A percentile compares a stretch with the other conserved stretches of the same genome.
Evolutionary conservation across 495 filamentous ascomycete species (phyloP).

Genomic region (Penicillium subrubescens): DNA sequence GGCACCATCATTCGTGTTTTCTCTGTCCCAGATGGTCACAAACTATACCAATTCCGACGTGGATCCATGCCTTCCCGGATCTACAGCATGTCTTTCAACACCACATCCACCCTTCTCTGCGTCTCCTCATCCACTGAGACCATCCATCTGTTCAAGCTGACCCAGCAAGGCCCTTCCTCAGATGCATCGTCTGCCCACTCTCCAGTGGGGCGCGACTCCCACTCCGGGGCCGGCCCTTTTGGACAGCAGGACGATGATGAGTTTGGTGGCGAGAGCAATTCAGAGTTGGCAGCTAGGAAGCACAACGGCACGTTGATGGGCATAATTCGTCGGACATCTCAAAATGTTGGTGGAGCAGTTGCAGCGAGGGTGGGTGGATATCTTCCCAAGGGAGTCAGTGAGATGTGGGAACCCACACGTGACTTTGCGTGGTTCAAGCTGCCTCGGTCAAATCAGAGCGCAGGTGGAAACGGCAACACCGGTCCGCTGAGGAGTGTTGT

Average conservation of each 20-base stretch:
- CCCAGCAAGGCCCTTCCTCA: slow-evolving; percentile 35
- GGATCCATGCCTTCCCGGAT: slow-evolving; percentile 93
- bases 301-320: slow-evolving; percentile 74
- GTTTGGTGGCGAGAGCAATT: slow-evolving; percentile 27
- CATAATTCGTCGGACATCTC: slow-evolving; percentile 94
- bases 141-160: slow-evolving; percentile 92
- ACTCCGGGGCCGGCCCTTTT: slow-evolving; percentile 40
- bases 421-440: slow-evolving; percentile 97
- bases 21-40: slow-evolving; percentile 82
- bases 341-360: slow-evolving; percentile 87
- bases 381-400: slow-evolving; percentile 84
- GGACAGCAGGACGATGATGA: slow-evolving; percentile 43
- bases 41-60: slow-evolving; percentile 91
- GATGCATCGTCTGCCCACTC: slow-evolving; percentile 39
- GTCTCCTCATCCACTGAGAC: slow-evolving; percentile 96
- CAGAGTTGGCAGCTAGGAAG: slow-evolving; percentile 45
- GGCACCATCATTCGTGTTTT: slow-evolving; percentile 97
- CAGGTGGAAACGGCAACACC: slow-evolving; percentile 38
- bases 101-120: slow-evolving; percentile 87
- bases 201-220: slow-evolving; percentile 38
- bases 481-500: slow-evolving; percentile 79
- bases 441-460: slow-evolving; percentile 58
- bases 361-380: slow-evolving; percentile 89
- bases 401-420: slow-evolving; percentile 95
- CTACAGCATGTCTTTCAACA: slow-evolving; percentile 99